Conservation (phyloP, 1,284 basidiomycete genomes). For the Malassezia restricta region DNA sequence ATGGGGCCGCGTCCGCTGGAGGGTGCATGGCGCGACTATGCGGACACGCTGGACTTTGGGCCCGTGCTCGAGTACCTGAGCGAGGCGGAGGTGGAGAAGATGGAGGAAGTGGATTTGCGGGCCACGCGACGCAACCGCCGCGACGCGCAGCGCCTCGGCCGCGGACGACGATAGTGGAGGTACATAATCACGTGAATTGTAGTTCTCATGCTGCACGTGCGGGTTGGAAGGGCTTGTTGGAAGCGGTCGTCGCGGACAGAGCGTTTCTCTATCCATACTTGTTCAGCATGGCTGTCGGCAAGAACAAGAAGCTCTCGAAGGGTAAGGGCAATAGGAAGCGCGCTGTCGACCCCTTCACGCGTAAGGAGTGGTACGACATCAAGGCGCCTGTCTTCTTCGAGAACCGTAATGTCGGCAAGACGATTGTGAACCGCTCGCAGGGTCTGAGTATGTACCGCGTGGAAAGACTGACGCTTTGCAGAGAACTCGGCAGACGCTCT, state of each 20-base stretch:
- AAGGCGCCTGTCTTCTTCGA: constrained; percentile 98
- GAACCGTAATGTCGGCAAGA: constrained; percentile 93
- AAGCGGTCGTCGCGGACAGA: not conserved
- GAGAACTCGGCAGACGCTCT: constrained; percentile 98
- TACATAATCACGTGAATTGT: constrained; percentile 11
- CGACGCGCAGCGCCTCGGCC: constrained; percentile 20
- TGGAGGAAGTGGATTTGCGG: constrained; percentile 31
- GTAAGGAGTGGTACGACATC: constrained; percentile 99
- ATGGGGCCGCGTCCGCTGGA: constrained; percentile 64
- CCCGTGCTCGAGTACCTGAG: constrained; percentile 77
- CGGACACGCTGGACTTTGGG: constrained; percentile 75
- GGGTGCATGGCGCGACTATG: constrained; percentile 90
- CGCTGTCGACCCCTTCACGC: constrained; percentile 98
- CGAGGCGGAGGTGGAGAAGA: constrained; percentile 73
- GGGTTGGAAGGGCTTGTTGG: not conserved
- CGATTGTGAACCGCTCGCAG: constrained; percentile 92
- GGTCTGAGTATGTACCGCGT: constrained; percentile 68
- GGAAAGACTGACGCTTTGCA: constrained; percentile 43
- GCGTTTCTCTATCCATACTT: constrained; percentile 8
- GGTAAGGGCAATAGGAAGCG: constrained; percentile 98
- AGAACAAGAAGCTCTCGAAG: constrained; percentile 99
- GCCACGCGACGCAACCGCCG: constrained; percentile 28
- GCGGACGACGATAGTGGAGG: constrained; percentile 9
- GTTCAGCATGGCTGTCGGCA: constrained; percentile 45
- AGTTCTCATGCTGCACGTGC: constrained; percentile 11